A percentile compares a stretch with the other conserved stretches of the same genome.
Conservation (phyloP, 805 yeast species). For the Maudiozyma bulderi region DNA sequence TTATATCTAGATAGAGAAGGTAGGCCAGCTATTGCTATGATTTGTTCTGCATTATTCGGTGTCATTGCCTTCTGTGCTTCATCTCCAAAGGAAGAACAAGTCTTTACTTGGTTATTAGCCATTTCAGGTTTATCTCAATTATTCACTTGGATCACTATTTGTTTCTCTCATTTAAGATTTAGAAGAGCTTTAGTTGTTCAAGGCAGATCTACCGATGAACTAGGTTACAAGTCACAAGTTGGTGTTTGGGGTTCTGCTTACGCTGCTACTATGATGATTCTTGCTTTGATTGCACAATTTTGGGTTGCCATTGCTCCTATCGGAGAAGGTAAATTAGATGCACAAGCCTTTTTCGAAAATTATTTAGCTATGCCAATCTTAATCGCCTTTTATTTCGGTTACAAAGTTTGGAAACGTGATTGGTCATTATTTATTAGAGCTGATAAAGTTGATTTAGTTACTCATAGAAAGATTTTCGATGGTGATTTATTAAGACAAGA, state of each 20-base stretch:
- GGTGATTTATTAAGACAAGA: slow-evolving; percentile 29
- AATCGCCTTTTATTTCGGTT: slow-evolving; percentile 34
- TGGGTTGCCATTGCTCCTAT: slow-evolving; percentile 60
- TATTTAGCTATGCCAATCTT: slow-evolving; percentile 43
- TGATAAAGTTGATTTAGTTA: slow-evolving; percentile 22
- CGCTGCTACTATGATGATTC: slow-evolving; percentile 40
- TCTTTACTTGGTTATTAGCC: slow-evolving; percentile 56
- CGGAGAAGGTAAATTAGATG: slow-evolving; percentile 28
- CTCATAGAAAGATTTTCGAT: slow-evolving; percentile 27
- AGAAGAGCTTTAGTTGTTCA: slow-evolving; percentile 49
- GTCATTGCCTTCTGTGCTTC: slow-evolving; percentile 60
- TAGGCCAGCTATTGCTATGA: slow-evolving; percentile 50
- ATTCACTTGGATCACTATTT: slow-evolving; percentile 55
- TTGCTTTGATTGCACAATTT: slow-evolving; percentile 50
- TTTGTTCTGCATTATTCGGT: slow-evolving; percentile 41
- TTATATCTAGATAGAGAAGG: slow-evolving; percentile 57
- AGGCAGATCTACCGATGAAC: slow-evolving; percentile 39
- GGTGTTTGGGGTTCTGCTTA: slow-evolving; percentile 46
- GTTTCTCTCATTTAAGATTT: slow-evolving; percentile 48
- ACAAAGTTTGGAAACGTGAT: slow-evolving; percentile 38
- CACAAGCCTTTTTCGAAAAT: slow-evolving; percentile 35
- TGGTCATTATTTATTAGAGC: slow-evolving; percentile 30
- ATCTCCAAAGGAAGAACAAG: slow-evolving; percentile 44
- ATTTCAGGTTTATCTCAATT: slow-evolving; percentile 53
- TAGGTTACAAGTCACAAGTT: slow-evolving; percentile 43